Base-by-base conservation (phyloP, 2,329 filamentous ascomycete genomes). In the Trichoderma brevicompactum region DNA sequence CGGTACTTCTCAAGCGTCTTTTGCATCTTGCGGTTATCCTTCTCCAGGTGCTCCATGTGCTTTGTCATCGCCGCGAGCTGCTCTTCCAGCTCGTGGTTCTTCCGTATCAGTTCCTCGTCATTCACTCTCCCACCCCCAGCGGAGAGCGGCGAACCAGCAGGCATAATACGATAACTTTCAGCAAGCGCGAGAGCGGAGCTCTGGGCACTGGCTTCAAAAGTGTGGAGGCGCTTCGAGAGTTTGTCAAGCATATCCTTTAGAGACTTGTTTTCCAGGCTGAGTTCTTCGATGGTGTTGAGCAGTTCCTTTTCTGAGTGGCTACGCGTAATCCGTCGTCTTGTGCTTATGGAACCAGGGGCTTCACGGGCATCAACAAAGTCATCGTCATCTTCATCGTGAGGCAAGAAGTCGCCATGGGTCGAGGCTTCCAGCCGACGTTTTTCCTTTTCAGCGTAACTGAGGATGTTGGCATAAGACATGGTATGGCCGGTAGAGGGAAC, bases 121-220 rank as follows among this genome's bases (percentile, higher is more conserved):
- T 77, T 78, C 5, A 79, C 79, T 2, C 61, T 44, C 10, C 65
- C 60, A 15, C 59, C 41, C 34, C 56, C 59, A 3, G 49, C 34
- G 46, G 81, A 68, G 68, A 75, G 71, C 2, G 86, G 86, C 43
- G 85, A 88, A 5, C 81, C 80, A 1, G 86, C 85, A 13, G 83
- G 80, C 77, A 87, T 84, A 6, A 89, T 76, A n/a, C 87, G 81
- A 74, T 88, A 88, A 70, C 92, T 96, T 75, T 97, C 92, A 13
- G 94, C 92, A 40, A 98, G 84, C 3, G 92, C 92, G 78, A 94
- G 86, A 61, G 90, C 92, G 43, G 91, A 94, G 68, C 89, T 92
- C 78, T 98, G 95, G 0, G 93, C 92, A 71, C 92, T 94, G 44
- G 92, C 89, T 77, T 99, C 94, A 79, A 97, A 99, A 68, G 93